A percentile compares a stretch with the other conserved stretches of the same genome.
Conservation (phyloP, 768 basidiomycete species). For the Cystobasidium onofrii region DNA sequence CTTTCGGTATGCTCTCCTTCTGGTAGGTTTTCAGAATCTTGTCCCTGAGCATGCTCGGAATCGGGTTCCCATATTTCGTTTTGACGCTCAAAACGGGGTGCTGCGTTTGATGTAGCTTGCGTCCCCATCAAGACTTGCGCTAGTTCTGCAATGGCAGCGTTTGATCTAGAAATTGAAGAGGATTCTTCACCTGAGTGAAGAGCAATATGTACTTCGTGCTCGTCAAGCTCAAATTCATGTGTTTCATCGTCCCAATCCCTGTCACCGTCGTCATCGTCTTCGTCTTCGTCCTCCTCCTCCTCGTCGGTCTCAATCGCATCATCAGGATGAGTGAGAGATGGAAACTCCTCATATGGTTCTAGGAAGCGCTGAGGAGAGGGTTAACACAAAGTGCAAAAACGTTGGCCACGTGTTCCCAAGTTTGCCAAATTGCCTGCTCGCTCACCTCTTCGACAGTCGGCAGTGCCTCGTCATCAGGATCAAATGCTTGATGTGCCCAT, state of each 20-base stretch:
- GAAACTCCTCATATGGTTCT: not conserved
- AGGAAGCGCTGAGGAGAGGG: constrained; percentile 11
- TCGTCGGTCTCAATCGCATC: not conserved
- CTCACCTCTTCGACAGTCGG: constrained; percentile 24
- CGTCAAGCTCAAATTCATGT: not conserved
- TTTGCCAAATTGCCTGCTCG: not conserved
- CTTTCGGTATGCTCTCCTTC: not conserved
- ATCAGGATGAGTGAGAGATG: not conserved
- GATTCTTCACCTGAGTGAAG: too few relatives aligned
- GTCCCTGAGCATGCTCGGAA: not conserved
- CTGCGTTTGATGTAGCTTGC: not conserved
- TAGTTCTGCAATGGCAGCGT: not conserved
- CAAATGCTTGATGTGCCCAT: constrained; percentile 13
- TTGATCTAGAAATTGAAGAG: not conserved
- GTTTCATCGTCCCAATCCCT: not conserved
- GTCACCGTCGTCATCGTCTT: constrained; percentile 11
- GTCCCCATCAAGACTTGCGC: not conserved
- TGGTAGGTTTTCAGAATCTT: not conserved
- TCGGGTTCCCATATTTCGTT: not conserved
- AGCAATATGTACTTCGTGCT: not conserved
- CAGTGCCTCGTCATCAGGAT: constrained; percentile 27
- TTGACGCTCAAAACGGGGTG: not conserved
- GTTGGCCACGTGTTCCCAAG: not conserved
- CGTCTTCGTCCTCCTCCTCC: not conserved
- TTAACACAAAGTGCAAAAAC: not conserved